Evolutionary conservation across 371 early-diverging fungal genomes (phyloP).

Genomic region (Syncephalis plumigaleata): DNA sequence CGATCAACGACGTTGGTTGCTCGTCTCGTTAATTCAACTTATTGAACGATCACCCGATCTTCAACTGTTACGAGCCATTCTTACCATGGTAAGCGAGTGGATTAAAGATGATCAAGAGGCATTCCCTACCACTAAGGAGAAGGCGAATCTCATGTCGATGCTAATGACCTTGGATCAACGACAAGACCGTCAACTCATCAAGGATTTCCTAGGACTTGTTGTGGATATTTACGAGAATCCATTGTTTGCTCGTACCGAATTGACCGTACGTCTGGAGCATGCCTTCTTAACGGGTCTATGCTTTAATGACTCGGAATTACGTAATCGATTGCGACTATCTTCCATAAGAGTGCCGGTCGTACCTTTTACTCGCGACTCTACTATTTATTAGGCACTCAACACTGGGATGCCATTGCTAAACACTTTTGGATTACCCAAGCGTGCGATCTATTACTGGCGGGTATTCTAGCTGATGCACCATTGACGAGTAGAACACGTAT

Average conservation of each 20-base stretch:
- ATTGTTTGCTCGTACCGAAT: conserved; percentile 65
- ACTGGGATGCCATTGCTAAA: conserved; percentile 79
- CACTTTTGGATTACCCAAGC: conserved; percentile 90
- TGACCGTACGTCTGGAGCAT: conserved; percentile 82
- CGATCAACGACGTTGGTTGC: conserved; percentile 75
- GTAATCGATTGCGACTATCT: conserved; percentile 55
- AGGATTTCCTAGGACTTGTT: conserved; percentile 74
- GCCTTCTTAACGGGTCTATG: conserved; percentile 85
- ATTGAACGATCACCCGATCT: conserved; percentile 65
- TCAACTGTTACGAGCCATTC: conserved; percentile 47
- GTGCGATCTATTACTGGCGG: conserved; percentile 65
- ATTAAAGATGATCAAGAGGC: conserved; percentile 45
- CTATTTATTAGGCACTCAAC: conserved; percentile 85
- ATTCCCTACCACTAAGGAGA: conserved; percentile 93
- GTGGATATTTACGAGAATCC: conserved; percentile 70
- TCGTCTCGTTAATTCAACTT: conserved; percentile 62
- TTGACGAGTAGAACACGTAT: conserved; percentile 22
- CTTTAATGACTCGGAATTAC: conserved; percentile 51
- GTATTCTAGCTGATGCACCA: conserved; percentile 21
- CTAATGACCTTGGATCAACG: conserved; percentile 71
- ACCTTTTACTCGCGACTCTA: conserved; percentile 53
- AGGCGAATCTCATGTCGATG: conserved; percentile 72
- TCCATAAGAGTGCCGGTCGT: conserved; percentile 57
- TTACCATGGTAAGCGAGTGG: conserved; percentile 82
- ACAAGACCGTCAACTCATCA: conserved; percentile 39